Evolutionary conservation across 2,329 filamentous ascomycete genomes (phyloP).

Genomic region (Paecilomyces sp.): DNA sequence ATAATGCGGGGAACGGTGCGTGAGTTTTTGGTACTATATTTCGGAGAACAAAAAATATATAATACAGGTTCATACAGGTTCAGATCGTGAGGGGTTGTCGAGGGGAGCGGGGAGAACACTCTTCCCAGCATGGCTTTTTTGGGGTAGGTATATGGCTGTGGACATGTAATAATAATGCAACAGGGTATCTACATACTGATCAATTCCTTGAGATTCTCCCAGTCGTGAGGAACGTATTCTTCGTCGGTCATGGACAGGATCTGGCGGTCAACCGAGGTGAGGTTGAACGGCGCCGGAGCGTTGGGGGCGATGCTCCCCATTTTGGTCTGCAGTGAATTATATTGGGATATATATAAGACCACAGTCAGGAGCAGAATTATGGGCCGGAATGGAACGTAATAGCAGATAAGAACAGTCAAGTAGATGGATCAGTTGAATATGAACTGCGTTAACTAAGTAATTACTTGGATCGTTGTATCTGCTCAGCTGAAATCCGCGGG

Average conservation of each 20-base stretch:
- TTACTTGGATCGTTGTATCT: too few relatives aligned
- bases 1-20: background rate
- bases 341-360: background rate
- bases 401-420: background rate
- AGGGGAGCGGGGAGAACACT: background rate
- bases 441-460: too few relatives aligned
- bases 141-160: background rate
- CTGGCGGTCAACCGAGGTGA: slow-evolving; percentile 44
- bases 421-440: background rate
- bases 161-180: background rate
- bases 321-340: background rate
- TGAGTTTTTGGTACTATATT: background rate
- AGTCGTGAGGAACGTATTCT: slow-evolving; percentile 45
- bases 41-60: background rate
- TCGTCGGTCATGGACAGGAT: slow-evolving; percentile 46
- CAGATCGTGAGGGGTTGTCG: background rate
- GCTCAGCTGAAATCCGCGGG: background rate
- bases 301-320: background rate
- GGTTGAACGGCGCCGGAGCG: slow-evolving; percentile 34
- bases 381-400: background rate
- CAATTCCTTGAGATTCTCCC: slow-evolving; percentile 46
- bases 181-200: slow-evolving; percentile 35
- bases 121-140: background rate
- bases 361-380: background rate
- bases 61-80: background rate